Conservation (phyloP, 2,329 filamentous ascomycete species). For the Venturia oleaginea region DNA sequence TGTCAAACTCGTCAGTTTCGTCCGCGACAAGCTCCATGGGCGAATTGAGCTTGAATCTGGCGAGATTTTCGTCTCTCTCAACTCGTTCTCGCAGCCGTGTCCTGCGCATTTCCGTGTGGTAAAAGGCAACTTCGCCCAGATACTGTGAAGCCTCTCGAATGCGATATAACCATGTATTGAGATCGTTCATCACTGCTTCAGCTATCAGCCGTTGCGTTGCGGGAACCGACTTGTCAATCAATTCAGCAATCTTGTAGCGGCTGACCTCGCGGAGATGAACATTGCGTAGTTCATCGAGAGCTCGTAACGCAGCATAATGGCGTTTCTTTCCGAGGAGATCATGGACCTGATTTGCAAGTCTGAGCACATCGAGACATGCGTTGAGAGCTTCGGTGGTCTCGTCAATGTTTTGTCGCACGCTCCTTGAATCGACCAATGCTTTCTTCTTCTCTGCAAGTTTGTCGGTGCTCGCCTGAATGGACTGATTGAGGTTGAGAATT, state of each 20-base stretch:
- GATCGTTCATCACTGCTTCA: constrained; percentile 90
- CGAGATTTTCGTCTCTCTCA: constrained; percentile 64
- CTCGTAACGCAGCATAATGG: constrained; percentile 89
- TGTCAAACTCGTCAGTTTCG: constrained; percentile 90
- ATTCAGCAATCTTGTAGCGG: constrained; percentile 86
- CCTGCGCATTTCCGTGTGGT: constrained; percentile 83
- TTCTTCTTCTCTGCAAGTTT: constrained; percentile 92
- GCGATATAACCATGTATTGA: constrained; percentile 93
- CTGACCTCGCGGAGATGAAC: constrained; percentile 91
- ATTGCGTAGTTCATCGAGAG: constrained; percentile 90
- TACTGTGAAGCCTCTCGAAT: constrained; percentile 96
- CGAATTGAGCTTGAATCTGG: constrained; percentile 86
- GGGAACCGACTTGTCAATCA: constrained; percentile 93
- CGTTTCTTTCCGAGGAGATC: constrained; percentile 87
- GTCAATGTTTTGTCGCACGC: constrained; percentile 89
- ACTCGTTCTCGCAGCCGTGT: constrained; percentile 74
- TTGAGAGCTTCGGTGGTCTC: constrained; percentile 82
- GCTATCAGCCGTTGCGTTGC: constrained; percentile 87
- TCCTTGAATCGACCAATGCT: constrained; percentile 81
- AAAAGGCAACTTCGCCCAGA: constrained; percentile 90
- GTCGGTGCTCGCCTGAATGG: constrained; percentile 90
- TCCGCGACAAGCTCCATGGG: constrained; percentile 92
- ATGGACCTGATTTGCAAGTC: constrained; percentile 88
- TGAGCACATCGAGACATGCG: constrained; percentile 84
- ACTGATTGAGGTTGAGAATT: constrained; percentile 86